These are phyloP conservation scores for Ampelocalamus luodianensis DNA, from an alignment of 176 grass and related monocot genomes.

Conservation along the genomic window DNA sequence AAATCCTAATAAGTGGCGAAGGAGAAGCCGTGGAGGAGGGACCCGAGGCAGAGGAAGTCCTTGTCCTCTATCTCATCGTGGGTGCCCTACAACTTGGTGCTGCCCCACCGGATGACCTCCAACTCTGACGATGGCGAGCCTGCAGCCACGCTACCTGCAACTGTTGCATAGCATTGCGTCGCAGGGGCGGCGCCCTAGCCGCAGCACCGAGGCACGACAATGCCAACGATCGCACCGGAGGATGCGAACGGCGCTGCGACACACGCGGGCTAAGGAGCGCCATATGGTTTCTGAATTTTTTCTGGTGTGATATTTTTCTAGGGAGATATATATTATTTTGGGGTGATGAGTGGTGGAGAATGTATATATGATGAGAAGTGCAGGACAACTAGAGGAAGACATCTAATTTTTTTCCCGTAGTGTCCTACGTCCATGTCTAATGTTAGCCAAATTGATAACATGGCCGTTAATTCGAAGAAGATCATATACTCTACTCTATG, in stretches of 20 bases:
- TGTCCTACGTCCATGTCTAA: too few species aligned
- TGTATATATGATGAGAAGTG: too few species aligned
- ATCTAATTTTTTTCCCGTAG: too few species aligned
- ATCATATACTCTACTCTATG: too few species aligned
- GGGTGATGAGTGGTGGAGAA: too few species aligned
- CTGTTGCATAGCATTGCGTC: constrained; percentile 51
- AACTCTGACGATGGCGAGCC: constrained; percentile 44
- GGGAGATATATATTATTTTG: too few species aligned
- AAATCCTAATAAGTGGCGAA: too few species aligned
- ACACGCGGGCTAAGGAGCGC: constrained; percentile 78
- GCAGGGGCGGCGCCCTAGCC: constrained; percentile 6
- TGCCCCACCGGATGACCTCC: constrained; percentile 77
- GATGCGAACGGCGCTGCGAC: constrained; percentile 55
- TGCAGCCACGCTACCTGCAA: constrained; percentile 56
- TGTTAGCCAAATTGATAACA: too few species aligned
- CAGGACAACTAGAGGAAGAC: too few species aligned
- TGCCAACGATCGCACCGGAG: constrained; percentile 3
- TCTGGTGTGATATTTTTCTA: too few species aligned
- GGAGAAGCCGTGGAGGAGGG: constrained; percentile 77
- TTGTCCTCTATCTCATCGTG: constrained; percentile 99
- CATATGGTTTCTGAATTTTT: constrained; percentile 49
- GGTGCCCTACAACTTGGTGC: constrained; percentile 79
- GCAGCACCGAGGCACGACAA: constrained; percentile 9
- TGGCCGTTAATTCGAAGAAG: too few species aligned
- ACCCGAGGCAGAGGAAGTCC: constrained; percentile 58